A percentile compares a stretch with the other conserved stretches of the same genome.
Conservation (phyloP, 2,329 filamentous ascomycete species). For the Cladophialophora chaetospira region DNA sequence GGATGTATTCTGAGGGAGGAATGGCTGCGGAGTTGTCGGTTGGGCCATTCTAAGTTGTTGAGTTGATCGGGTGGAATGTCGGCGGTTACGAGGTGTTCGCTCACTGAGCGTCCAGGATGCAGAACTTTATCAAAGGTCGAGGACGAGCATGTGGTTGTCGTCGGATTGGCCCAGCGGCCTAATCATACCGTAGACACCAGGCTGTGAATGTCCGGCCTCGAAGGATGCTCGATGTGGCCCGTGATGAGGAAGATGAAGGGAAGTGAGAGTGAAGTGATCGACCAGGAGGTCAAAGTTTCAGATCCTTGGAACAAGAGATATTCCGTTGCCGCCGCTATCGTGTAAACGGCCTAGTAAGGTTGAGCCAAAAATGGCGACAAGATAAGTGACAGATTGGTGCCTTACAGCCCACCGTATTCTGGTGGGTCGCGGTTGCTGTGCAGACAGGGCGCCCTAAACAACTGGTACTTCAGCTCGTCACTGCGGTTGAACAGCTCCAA, state of each 20-base stretch:
- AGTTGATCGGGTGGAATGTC: neutral
- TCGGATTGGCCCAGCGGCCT: neutral
- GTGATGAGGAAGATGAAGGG: neutral
- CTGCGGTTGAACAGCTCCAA: no score
- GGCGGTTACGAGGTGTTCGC: neutral
- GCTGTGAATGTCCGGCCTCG: neutral
- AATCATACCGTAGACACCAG: neutral
- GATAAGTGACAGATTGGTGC: no score
- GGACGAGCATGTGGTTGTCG: no score
- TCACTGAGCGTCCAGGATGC: no score
- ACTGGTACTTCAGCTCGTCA: neutral
- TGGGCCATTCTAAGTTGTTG: slow-evolving; percentile 25
- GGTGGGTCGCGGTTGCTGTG: neutral
- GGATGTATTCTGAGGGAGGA: slow-evolving; percentile 9
- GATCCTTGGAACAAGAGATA: neutral
- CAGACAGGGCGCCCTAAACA: neutral
- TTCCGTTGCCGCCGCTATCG: neutral
- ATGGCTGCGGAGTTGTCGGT: slow-evolving; percentile 17
- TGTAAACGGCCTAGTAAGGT: no score
- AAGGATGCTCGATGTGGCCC: neutral
- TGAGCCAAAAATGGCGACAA: no score
- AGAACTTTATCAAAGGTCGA: neutral
- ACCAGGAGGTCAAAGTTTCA: slow-evolving; percentile 6
- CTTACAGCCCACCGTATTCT: no score
- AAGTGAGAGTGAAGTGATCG: slow-evolving; percentile 8